Percentiles rank a stretch among this genome's conserved stretches.
Conservation (phyloP, 2,329 filamentous ascomycete species). For the Cyphellophora attinorum region DNA sequence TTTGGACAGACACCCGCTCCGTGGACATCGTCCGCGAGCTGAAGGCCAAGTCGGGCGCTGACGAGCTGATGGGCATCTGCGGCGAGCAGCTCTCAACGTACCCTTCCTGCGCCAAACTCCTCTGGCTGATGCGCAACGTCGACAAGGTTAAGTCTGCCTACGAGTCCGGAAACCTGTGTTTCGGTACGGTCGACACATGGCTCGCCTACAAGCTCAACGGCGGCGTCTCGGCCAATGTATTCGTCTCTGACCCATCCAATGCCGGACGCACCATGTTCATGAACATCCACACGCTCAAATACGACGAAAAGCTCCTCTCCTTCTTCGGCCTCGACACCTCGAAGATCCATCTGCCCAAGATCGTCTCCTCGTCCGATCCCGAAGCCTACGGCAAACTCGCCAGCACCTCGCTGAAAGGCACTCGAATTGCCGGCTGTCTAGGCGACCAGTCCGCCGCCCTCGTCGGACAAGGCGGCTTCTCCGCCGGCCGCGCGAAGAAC, state of each 20-base stretch:
- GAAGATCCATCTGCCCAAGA: conserved; percentile 61
- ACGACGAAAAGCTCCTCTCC: conserved; percentile 59
- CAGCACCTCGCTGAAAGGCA: conserved; percentile 51
- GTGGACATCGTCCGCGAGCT: conserved; percentile 61
- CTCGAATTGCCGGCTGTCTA: conserved; percentile 63
- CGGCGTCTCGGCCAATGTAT: conserved; percentile 44
- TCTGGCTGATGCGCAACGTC: conserved; percentile 63
- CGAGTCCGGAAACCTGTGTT: conserved; percentile 57
- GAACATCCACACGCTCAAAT: conserved; percentile 63
- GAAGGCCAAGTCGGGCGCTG: conserved; percentile 51
- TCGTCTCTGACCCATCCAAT: conserved; percentile 70
- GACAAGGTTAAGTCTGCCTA: conserved; percentile 57
- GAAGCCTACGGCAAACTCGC: conserved; percentile 56
- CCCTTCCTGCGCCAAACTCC: conserved; percentile 65
- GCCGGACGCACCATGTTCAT: conserved; percentile 79
- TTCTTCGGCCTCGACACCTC: conserved; percentile 59
- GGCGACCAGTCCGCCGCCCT: conserved; percentile 71
- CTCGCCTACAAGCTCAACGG: conserved; percentile 65
- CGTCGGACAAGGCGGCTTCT: conserved; percentile 70
- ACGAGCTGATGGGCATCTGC: conserved; percentile 54
- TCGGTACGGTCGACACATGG: conserved; percentile 75
- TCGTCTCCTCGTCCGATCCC: conserved; percentile 62
- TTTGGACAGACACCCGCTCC: conserved; percentile 72
- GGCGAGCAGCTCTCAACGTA: conserved; percentile 72
- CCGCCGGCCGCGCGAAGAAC: conserved; percentile 67